Evolutionary conservation across 768 basidiomycete genomes (phyloP), one percentile per base, ranked within the genome.

Genomic region (Termitomyces sp.): DNA sequence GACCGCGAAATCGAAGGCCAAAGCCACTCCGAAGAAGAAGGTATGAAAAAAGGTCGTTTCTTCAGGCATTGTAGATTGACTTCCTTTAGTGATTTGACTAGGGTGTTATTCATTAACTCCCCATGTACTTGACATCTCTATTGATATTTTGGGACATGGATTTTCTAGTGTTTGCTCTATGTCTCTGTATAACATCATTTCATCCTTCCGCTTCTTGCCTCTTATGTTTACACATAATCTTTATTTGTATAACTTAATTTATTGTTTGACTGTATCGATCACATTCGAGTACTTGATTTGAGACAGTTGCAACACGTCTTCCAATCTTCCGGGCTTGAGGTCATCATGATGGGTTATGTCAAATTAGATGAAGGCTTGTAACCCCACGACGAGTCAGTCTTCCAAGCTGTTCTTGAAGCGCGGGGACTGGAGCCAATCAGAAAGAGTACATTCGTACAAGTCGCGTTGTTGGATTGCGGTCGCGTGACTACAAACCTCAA

Each of bases 211-310:
- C 14, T 55, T 41, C 45, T 54, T 24, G 30, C 55, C 41, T 49
- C 18, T 41, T 53, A 50, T 57, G 35, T 59, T 26, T 55, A 51
- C 44, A 48, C 63, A 61, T 30, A 57, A 50, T 67, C 48, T 46
- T 55, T 65, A 59, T 70, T 60, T 75, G 74, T 76, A 72, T 64
- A 65, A 54, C 76, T 35, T 51, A 77, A 77, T 59, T 76, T 75
- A 77, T 77, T 72, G 66, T 56, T 56, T 48, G n/a, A n/a, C n/a
- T n/a, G n/a, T n/a, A n/a, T n/a, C n/a, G n/a, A n/a, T n/a, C n/a
- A n/a, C n/a, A n/a, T n/a, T n/a, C n/a, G n/a, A n/a, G n/a, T n/a
- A n/a, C n/a, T n/a, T n/a, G n/a, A n/a, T n/a, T n/a, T n/a, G n/a
- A n/a, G n/a, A n/a, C n/a, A n/a, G n/a, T n/a, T n/a, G 32, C 20